Conservation (phyloP, 768 basidiomycete genomes). For the Kwoniella newhampshirensis region DNA sequence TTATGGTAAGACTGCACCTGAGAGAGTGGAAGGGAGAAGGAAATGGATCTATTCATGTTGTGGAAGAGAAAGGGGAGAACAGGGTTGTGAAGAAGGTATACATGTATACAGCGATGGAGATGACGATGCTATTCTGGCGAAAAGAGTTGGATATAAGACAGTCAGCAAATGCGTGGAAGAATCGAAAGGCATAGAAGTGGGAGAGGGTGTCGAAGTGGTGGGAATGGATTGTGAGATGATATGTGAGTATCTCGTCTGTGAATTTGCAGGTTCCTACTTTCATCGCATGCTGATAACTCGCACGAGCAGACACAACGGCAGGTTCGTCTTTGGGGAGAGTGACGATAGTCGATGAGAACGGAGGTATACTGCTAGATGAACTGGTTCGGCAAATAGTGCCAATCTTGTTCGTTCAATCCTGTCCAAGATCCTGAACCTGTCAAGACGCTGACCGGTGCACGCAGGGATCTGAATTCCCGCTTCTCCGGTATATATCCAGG, state of each 20-base stretch:
- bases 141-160: conserved; percentile 38
- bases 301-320: conserved; percentile 67
- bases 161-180: conserved; percentile 28
- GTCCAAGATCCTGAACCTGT: not conserved
- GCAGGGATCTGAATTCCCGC: conserved; percentile 85
- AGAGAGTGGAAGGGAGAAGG: conserved; percentile 70
- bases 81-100: conserved; percentile 54
- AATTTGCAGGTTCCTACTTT: no score
- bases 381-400: conserved; percentile 46
- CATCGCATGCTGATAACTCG: conserved; percentile 1
- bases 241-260: no score
- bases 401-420: conserved; percentile 40
- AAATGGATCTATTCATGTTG: conserved; percentile 54
- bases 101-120: conserved; percentile 86
- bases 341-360: conserved; percentile 78
- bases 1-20: conserved; percentile 71
- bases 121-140: conserved; percentile 37
- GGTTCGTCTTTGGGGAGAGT: conserved; percentile 88
- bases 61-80: conserved; percentile 37
- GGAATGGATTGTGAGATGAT: conserved; percentile 97
- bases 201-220: conserved; percentile 64
- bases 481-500: conserved; percentile 47
- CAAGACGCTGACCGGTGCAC: not conserved
- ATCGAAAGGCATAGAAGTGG: conserved; percentile 8
- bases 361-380: conserved; percentile 72